Evolutionary conservation across 345 rosid genomes (phyloP).

Genomic region (Eutrema japonicum): DNA sequence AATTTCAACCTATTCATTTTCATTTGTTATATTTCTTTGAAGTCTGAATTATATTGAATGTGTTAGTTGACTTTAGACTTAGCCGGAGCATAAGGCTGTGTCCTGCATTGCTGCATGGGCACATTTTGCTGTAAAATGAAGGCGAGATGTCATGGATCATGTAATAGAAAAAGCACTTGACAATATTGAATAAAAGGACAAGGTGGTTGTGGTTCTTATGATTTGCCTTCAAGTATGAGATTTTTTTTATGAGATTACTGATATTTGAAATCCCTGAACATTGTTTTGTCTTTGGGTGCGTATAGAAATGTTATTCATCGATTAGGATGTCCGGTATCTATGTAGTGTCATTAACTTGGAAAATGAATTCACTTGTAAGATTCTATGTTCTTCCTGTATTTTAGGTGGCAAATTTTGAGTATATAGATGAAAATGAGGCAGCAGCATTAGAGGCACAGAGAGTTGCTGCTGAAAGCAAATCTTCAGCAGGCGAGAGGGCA

Average conservation of each 20-base stretch:
- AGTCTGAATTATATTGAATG: not conserved
- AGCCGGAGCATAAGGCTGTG: conserved; percentile 17
- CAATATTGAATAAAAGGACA: not conserved
- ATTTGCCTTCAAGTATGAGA: not conserved
- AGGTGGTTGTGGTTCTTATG: not conserved
- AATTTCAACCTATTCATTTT: not conserved
- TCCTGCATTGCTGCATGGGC: conserved; percentile 1
- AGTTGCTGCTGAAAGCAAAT: conserved; percentile 60
- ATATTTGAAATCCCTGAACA: conserved; percentile 8
- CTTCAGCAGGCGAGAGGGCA: conserved; percentile 62
- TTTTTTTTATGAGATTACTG: not conserved
- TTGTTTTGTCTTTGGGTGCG: not conserved
- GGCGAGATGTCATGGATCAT: not conserved
- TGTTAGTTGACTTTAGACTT: not conserved
- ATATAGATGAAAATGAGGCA: conserved; percentile 79
- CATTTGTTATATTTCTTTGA: conserved; percentile 6
- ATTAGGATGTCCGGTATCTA: not conserved
- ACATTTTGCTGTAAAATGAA: not conserved
- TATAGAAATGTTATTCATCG: not conserved
- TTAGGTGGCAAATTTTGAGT: conserved; percentile 98
- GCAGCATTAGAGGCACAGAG: conserved; percentile 71
- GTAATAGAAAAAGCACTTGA: not conserved
- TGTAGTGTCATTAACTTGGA: not conserved
- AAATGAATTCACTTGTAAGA: not conserved
- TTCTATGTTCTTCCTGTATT: conserved; percentile 27